Percentiles rank a stretch among this genome's conserved stretches.
phyloP scores from a whole-genome alignment of 164 flowering plant species.

The Umbellularia californica region DNA sequence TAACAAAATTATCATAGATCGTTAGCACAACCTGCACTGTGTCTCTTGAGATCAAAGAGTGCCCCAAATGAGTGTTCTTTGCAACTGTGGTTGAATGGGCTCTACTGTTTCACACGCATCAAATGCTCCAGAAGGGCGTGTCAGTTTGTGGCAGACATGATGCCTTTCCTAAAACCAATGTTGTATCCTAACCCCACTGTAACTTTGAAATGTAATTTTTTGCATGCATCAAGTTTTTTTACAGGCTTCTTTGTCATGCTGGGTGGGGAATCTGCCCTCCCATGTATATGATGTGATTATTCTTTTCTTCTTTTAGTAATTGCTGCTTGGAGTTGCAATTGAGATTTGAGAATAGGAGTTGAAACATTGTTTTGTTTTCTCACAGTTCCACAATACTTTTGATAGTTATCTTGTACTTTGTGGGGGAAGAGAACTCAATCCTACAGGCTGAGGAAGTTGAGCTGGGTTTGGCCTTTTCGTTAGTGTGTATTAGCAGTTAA shows the following conservation, averaged over 20 bases:
- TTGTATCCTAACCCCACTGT: slow-evolving; percentile 29
- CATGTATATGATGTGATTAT: slow-evolving; percentile 62
- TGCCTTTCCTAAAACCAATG: slow-evolving; percentile 10
- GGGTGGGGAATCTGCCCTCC: slow-evolving; percentile 32
- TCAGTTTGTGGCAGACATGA: slow-evolving; percentile 13
- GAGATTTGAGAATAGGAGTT: not conserved
- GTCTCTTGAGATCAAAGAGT: not conserved
- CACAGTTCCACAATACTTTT: not conserved
- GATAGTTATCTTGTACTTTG: not conserved
- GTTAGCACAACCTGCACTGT: not conserved
- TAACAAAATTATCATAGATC: not conserved
- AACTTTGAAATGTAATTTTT: slow-evolving; percentile 33
- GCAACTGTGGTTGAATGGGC: not conserved
- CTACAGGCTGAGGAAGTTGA: too few relatives aligned
- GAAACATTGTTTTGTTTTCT: not conserved
- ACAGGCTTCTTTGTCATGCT: slow-evolving; percentile 1
- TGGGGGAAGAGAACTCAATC: too few relatives aligned
- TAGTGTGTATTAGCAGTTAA: too few relatives aligned
- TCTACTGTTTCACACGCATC: slow-evolving; percentile 13
- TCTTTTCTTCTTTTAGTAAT: slow-evolving; percentile 27
- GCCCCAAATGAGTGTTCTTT: not conserved
- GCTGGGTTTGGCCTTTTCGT: too few relatives aligned
- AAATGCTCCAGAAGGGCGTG: slow-evolving; percentile 1
- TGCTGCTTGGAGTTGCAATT: slow-evolving; percentile 10
- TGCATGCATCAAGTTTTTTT: slow-evolving; percentile 3